These are phyloP conservation scores for Aspergillus puulaauensis DNA, from an alignment of 2,329 filamentous ascomycete genomes.

Conservation along the genomic window DNA sequence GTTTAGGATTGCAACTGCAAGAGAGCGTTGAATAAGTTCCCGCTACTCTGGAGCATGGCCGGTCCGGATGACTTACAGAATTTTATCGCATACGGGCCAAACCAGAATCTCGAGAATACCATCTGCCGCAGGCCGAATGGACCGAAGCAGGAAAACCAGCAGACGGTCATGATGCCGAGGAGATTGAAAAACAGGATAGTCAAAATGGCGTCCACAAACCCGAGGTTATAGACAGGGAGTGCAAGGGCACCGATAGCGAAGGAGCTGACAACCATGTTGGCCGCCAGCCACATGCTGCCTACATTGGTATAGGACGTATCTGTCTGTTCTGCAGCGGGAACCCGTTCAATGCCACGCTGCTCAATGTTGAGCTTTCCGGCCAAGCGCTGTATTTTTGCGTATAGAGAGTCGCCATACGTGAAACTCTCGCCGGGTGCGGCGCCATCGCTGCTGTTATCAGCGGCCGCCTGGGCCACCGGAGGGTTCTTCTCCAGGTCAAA, in stretches of 20 bases:
- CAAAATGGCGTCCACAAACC: slow-evolving; percentile 71
- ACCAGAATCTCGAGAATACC: slow-evolving; percentile 76
- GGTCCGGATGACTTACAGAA: slow-evolving; percentile 52
- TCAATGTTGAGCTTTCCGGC: slow-evolving; percentile 68
- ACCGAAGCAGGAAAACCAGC: slow-evolving; percentile 76
- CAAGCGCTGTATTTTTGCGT: slow-evolving; percentile 61
- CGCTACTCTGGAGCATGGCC: background rate
- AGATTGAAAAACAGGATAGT: slow-evolving; percentile 74
- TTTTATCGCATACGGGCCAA: slow-evolving; percentile 70
- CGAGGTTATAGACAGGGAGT: slow-evolving; percentile 66
- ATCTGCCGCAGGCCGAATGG: slow-evolving; percentile 78
- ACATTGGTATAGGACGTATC: slow-evolving; percentile 66
- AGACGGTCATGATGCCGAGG: slow-evolving; percentile 69
- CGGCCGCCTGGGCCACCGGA: slow-evolving; percentile 25
- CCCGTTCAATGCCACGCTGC: slow-evolving; percentile 72
- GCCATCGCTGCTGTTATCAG: slow-evolving; percentile 40
- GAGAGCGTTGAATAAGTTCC: slow-evolving; percentile 11
- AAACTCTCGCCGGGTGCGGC: slow-evolving; percentile 61
- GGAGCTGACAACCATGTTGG: slow-evolving; percentile 74
- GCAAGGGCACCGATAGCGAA: slow-evolving; percentile 74
- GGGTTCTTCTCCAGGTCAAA: slow-evolving; percentile 36
- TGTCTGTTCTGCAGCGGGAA: slow-evolving; percentile 67
- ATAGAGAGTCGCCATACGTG: slow-evolving; percentile 54
- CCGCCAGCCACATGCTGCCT: slow-evolving; percentile 74
- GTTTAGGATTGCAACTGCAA: slow-evolving; percentile 66